Evolutionary conservation across 257 asterid species (phyloP).

Genomic region (Solanum phureja): DNA sequence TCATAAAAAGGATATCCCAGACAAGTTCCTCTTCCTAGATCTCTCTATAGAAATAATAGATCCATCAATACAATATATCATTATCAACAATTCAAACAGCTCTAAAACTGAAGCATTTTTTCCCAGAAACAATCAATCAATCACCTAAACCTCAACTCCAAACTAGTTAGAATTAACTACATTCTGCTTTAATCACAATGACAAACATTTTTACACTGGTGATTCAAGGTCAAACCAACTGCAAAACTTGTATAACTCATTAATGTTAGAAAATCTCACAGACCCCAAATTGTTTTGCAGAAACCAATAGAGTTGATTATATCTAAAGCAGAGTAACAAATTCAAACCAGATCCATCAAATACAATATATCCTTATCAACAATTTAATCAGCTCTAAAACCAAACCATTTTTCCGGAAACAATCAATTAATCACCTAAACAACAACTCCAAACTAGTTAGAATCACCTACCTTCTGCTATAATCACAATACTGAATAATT

Average conservation of each 20-base stretch:
- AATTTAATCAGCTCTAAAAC: neutral
- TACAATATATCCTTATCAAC: neutral
- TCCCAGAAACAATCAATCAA: neutral
- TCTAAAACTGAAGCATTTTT: neutral
- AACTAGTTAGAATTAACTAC: neutral
- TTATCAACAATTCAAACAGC: neutral
- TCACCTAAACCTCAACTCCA: neutral
- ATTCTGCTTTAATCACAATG: neutral
- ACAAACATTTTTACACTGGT: neutral
- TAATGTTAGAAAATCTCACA: neutral
- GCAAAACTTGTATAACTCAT: neutral
- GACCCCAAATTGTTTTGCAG: neutral
- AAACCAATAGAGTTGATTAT: neutral
- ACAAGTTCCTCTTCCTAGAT: neutral
- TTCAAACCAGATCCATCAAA: neutral
- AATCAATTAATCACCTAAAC: neutral
- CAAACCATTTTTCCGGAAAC: neutral
- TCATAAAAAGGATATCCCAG: neutral
- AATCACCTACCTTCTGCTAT: neutral
- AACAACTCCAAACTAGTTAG: neutral
- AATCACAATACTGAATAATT: neutral
- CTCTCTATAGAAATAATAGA: neutral
- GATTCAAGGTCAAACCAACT: neutral
- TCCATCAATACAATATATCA: neutral
- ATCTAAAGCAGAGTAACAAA: neutral